These are phyloP conservation scores for Xylaria sp. DNA, from an alignment of 2,329 filamentous ascomycete genomes.

Conservation along the genomic window DNA sequence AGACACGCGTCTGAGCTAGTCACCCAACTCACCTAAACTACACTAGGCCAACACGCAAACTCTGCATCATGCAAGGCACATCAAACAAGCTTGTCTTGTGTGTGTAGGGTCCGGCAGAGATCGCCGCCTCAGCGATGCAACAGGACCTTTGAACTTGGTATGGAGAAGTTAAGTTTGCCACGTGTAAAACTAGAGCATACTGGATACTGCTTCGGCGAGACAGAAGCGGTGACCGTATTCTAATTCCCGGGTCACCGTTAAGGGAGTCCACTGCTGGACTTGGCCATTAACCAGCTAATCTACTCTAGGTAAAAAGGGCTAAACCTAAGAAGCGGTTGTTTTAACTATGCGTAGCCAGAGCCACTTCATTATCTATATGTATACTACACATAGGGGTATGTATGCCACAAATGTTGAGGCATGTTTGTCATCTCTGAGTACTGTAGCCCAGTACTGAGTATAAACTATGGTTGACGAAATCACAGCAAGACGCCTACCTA, in stretches of 20 bases:
- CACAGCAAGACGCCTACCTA: conserved; percentile 5
- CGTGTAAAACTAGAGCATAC: not conserved
- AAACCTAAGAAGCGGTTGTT: too few species aligned
- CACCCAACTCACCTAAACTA: not conserved
- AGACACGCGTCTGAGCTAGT: conserved; percentile 14
- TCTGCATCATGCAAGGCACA: conserved; percentile 35
- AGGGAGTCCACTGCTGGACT: not conserved
- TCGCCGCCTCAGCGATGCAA: conserved; percentile 19
- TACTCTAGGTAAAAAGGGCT: not conserved
- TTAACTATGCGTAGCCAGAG: too few species aligned
- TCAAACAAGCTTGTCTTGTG: conserved; percentile 24
- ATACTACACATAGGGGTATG: too few species aligned
- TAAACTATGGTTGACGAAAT: not conserved
- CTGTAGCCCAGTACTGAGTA: not conserved
- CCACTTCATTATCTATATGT: too few species aligned
- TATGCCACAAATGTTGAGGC: not conserved
- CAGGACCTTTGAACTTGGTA: conserved; percentile 18
- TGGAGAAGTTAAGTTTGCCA: not conserved
- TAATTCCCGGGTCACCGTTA: not conserved
- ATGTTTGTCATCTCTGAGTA: not conserved
- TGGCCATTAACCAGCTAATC: not conserved
- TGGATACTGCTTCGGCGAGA: not conserved
- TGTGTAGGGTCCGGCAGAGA: conserved; percentile 14
- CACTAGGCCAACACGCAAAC: conserved; percentile 10
- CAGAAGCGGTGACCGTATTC: not conserved